A percentile compares a stretch with the other conserved stretches of the same genome.
These are phyloP conservation scores for Trichoderma hamatum DNA, from an alignment of 2,329 filamentous ascomycete species.

Conservation along the genomic window DNA sequence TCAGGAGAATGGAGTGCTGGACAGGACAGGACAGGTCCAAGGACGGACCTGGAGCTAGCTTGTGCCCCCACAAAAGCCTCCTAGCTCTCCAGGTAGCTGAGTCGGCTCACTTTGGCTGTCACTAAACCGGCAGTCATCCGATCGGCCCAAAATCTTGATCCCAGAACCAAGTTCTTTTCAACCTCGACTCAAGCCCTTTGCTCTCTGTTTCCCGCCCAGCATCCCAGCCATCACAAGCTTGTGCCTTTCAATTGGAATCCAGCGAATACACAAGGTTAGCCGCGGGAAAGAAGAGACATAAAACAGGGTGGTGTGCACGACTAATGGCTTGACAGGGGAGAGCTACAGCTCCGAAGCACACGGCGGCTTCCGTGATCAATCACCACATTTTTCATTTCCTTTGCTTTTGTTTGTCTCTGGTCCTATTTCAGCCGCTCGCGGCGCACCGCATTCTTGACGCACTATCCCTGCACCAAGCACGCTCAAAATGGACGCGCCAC, in stretches of 20 bases:
- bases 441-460: constrained; percentile 13
- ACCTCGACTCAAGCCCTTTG: background rate
- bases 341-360: background rate
- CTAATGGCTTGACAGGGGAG: constrained; percentile 1
- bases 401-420: background rate
- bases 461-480: constrained; percentile 1
- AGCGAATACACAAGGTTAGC: background rate
- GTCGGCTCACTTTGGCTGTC: background rate
- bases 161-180: background rate
- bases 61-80: constrained; percentile 3
- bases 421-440: constrained; percentile 10
- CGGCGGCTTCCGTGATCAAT: background rate
- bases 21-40: background rate
- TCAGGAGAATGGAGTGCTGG: background rate
- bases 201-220: background rate
- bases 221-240: background rate
- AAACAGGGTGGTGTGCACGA: background rate
- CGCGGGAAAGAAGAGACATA: background rate
- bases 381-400: background rate
- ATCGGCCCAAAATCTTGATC: constrained; percentile 20
- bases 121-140: constrained; percentile 19
- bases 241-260: background rate
- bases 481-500: constrained; percentile 20
- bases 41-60: background rate
- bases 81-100: background rate